Base-by-base conservation (phyloP, 306 rosid species). In the Ochetophila trinervis region DNA sequence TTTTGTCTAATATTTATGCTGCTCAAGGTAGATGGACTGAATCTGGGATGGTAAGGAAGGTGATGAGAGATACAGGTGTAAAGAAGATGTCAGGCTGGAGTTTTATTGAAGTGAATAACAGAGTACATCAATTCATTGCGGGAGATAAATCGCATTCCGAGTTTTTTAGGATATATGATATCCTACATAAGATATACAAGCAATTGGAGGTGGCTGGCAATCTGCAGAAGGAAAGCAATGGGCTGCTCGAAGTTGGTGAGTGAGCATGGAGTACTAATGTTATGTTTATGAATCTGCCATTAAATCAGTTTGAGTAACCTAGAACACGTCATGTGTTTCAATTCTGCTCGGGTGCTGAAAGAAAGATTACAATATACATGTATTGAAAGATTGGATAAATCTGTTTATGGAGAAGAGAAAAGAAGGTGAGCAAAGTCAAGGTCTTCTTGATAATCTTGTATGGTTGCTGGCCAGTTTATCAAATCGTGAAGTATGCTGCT, bases 111-210 rank as follows among this genome's bases (percentile, higher is more conserved):
- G 66, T 85, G 64, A 85, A 86, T 78, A 74, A 80, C 67, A 78
- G n/a, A 71, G 89, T 85, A 20, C 78, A 83, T 78, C 84, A 80
- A 71, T 88, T 88, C 78, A 68, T 66, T 71, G 91, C 95, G 5
- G 89, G 87, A 60, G 86, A 83, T 65, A 78, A 70, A 56, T 79
- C 74, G 62, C 79, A 76, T 68, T 40, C 75, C 0, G 68, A 81
- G 67, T 60, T 66, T 53, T 61, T 53, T 70, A 78, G 56, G 78
- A 72, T 77, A 49, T 72, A 47, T 78, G 81, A 66, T 65, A 57
- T 77, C 17, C 51, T 85, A 44, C 73, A 72, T 76, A 71, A 66
- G 44, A 70, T 85, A 74, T 74, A 79, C 56, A 49, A 40, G 20
- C 84, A 79, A 51, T 65, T 77, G 57, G 83, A 73, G 74, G 55